These are phyloP conservation scores for Brassica juncea DNA, from an alignment of 345 rosid genomes.

Conservation along the genomic window DNA sequence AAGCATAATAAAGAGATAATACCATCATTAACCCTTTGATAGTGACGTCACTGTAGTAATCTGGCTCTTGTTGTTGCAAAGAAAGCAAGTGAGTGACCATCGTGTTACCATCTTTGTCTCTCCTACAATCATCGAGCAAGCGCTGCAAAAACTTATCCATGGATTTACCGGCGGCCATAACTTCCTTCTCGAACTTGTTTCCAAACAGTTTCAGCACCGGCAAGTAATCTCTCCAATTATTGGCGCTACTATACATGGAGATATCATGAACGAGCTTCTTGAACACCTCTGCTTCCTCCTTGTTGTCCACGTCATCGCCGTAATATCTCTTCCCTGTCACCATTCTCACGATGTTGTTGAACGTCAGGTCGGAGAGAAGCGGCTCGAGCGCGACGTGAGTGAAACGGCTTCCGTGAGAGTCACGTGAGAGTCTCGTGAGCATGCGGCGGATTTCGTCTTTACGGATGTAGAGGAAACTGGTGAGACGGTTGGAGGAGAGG, in stretches of 20 bases:
- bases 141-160: slow-evolving; percentile 36
- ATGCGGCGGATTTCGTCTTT: slow-evolving; percentile 51
- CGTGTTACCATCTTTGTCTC: slow-evolving; percentile 28
- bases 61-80: slow-evolving; percentile 42
- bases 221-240: slow-evolving; percentile 33
- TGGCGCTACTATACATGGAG: slow-evolving; percentile 20
- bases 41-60: slow-evolving; percentile 46
- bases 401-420: slow-evolving; percentile 31
- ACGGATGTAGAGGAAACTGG: slow-evolving; percentile 25
- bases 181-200: slow-evolving; percentile 24
- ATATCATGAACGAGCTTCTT: slow-evolving; percentile 45
- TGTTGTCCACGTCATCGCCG: slow-evolving; percentile 44
- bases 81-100: slow-evolving; percentile 40
- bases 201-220: slow-evolving; percentile 36
- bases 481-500: slow-evolving; percentile 55
- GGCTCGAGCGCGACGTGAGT: slow-evolving; percentile 27
- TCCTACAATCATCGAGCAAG: slow-evolving; percentile 36
- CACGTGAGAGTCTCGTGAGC: slow-evolving; percentile 37
- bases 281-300: slow-evolving; percentile 46
- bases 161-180: slow-evolving; percentile 8
- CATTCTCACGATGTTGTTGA: slow-evolving; percentile 51
- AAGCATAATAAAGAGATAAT: not conserved
- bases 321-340: slow-evolving; percentile 52
- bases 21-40: slow-evolving; percentile 43
- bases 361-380: slow-evolving; percentile 31